Evolutionary conservation across 2,329 filamentous ascomycete species (phyloP).

Genomic region (Dactylellina sp.): DNA sequence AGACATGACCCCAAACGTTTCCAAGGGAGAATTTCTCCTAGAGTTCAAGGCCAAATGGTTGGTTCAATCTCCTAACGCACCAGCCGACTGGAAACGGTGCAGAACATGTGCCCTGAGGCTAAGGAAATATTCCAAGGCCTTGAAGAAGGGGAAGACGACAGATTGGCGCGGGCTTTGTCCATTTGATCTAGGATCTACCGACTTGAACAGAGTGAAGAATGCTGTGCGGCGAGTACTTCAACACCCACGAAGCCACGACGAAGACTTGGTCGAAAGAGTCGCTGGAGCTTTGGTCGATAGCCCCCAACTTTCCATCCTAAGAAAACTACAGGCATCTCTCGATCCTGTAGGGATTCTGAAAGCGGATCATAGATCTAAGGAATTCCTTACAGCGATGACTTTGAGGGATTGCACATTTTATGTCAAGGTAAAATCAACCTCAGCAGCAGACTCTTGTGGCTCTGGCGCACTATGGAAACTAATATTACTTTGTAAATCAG

Average conservation of each 20-base stretch:
- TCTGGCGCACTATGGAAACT: not conserved
- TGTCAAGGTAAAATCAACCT: constrained; percentile 66
- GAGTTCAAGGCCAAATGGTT: constrained; percentile 92
- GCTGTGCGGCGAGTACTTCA: constrained; percentile 63
- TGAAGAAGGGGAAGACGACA: constrained; percentile 45
- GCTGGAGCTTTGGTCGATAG: constrained; percentile 59
- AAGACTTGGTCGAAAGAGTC: constrained; percentile 37
- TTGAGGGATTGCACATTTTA: constrained; percentile 82
- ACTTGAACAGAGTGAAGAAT: constrained; percentile 65
- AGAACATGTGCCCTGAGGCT: constrained; percentile 74
- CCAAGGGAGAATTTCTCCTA: constrained; percentile 65
- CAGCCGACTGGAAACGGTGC: constrained; percentile 73
- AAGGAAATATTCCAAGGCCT: constrained; percentile 57
- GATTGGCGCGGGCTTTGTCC: constrained; percentile 70
- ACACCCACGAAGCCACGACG: constrained; percentile 39
- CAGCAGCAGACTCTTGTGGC: no score
- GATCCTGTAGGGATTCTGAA: constrained; percentile 60
- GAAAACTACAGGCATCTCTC: constrained; percentile 61
- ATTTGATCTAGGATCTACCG: constrained; percentile 71
- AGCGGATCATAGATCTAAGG: constrained; percentile 63
- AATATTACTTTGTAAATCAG: constrained; percentile 56
- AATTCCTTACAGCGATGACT: constrained; percentile 80
- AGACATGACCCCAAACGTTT: constrained; percentile 72
- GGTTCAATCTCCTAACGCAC: constrained; percentile 78
- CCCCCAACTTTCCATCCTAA: constrained; percentile 60